Conservation (phyloP, 257 asterid species). For the Fraxinus pennsylvanica region DNA sequence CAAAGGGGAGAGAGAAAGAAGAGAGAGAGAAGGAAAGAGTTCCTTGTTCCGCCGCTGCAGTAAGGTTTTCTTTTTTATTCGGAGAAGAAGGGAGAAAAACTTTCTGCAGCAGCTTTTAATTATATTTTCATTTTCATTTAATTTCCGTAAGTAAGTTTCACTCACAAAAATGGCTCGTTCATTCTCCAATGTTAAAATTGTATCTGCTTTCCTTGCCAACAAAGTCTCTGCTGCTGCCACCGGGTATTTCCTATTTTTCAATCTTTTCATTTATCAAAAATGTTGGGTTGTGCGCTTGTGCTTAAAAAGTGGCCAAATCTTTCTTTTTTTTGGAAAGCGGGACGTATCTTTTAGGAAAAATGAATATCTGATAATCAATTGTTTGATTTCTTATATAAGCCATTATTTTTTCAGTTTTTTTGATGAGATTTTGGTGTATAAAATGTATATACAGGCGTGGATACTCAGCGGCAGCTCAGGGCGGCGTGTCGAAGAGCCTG, state of each 20-base stretch:
- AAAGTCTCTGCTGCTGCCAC: not conserved
- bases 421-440: not conserved
- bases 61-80: not conserved
- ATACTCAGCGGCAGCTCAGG: not conserved
- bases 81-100: not conserved
- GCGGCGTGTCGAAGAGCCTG: not conserved
- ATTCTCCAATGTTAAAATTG: not conserved
- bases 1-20: not conserved
- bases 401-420: not conserved
- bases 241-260: not conserved
- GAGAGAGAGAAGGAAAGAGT: not conserved
- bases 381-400: not conserved
- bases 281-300: not conserved
- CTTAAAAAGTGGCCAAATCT: not conserved
- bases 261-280: not conserved
- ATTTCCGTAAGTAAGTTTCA: not conserved
- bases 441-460: not conserved
- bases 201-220: not conserved
- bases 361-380: not conserved
- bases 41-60: not conserved
- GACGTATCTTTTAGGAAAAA: not conserved
- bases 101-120: not conserved
- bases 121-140: not conserved
- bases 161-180: not conserved
- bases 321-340: not conserved